These are phyloP conservation scores for Solanum gandarillasii DNA, from an alignment of 257 asterid species.

Conservation along the genomic window DNA sequence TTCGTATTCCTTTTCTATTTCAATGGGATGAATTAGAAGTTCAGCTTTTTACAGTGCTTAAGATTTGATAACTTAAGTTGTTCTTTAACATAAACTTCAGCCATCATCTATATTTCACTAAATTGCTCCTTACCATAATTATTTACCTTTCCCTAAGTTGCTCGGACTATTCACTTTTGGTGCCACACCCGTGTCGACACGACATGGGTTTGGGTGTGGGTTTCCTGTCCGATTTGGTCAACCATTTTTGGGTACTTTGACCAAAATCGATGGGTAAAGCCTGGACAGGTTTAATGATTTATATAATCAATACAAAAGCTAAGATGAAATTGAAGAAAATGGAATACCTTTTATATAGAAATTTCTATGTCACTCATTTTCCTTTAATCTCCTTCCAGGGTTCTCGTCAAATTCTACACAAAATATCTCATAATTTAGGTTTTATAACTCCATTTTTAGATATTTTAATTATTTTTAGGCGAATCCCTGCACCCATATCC, in stretches of 20 bases:
- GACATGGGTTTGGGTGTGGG: neutral
- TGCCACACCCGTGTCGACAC: neutral
- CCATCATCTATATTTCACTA: neutral
- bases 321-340: neutral
- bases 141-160: neutral
- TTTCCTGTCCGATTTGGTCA: neutral
- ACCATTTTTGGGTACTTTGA: neutral
- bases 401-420: neutral
- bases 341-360: neutral
- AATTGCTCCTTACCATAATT: neutral
- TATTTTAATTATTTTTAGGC: neutral
- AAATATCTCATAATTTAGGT: neutral
- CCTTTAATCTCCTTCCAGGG: neutral
- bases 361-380: neutral
- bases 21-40: neutral
- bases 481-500: neutral
- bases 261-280: neutral
- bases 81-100: neutral
- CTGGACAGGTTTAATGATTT: neutral
- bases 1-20: neutral
- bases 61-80: neutral
- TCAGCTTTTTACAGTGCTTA: neutral
- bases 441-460: neutral
- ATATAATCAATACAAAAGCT: neutral
- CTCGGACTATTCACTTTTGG: neutral